Evolutionary conservation across 768 basidiomycete species (phyloP).

Genomic region (Punctularia strigosozonata): DNA sequence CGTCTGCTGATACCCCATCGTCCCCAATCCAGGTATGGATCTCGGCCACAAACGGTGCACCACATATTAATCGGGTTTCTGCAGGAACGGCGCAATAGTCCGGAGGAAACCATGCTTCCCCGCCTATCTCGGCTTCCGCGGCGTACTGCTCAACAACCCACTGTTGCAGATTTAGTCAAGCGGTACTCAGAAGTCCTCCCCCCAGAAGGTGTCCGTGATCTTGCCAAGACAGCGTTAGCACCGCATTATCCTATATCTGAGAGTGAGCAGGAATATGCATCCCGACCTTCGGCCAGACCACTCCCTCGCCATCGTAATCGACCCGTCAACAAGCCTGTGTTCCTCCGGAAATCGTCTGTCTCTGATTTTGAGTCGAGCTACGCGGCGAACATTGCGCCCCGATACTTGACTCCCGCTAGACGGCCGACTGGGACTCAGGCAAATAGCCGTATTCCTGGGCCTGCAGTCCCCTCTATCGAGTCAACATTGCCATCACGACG

Average conservation of each 20-base stretch:
- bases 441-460: constrained; percentile 21
- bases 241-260: constrained; percentile 57
- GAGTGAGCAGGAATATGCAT: constrained; percentile 62
- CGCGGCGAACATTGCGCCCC: constrained; percentile 83
- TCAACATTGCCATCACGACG: constrained; percentile 53
- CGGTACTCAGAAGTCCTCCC: constrained; percentile 73
- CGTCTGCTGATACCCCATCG: too few species aligned
- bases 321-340: constrained; percentile 36
- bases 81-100: too few species aligned
- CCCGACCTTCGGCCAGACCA: constrained; percentile 19
- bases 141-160: constrained; percentile 40
- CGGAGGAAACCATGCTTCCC: not conserved
- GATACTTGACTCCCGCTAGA: constrained; percentile 47
- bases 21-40: too few species aligned
- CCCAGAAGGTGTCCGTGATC: constrained; percentile 57
- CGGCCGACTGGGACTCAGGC: constrained; percentile 27
- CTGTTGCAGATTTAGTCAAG: constrained; percentile 77
- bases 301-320: constrained; percentile 32
- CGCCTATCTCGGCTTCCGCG: constrained; percentile 51
- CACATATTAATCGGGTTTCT: too few species aligned
- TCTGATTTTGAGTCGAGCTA: constrained; percentile 91
- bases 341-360: too few species aligned
- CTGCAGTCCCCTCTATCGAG: constrained; percentile 34
- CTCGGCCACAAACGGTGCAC: too few species aligned
- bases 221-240: constrained; percentile 58